Base-by-base conservation (phyloP, 371 early-diverging fungal genomes). In the Haplosporangium sp. region DNA sequence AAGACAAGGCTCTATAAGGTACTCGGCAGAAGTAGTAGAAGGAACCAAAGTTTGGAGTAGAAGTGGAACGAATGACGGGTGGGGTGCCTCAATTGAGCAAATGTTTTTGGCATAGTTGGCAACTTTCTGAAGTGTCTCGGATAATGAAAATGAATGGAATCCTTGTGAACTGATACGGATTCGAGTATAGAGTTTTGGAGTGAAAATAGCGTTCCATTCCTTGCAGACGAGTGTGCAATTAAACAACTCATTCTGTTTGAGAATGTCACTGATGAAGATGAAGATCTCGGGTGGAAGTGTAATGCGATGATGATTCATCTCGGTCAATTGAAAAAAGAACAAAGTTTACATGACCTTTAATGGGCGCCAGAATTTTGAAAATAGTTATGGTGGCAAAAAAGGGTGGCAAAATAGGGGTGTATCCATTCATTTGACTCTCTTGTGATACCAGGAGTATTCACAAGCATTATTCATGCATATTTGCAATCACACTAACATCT, bases 211-310 rank as follows among this genome's bases (percentile, higher is more conserved):
- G 20, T 19, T 44, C 61, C 61, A 61, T 19, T 38, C 61, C 45
- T 44, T 61, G 45, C 61, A 42, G 27, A 61, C 61, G n/a, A 61
- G 44, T 9, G n/a, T 42, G 42, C 61, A 61, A 61, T 44, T 61
- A 15, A 19, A 3, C 15, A 61, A n/a, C 2, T 40, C 61, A 61
- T 44, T 20, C 44, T 61, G 61, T 2, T 61, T 45, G 42, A 61
- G 61, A 44, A 35, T 4, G 15, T 20, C 20, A 42, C 40, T n/a
- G 45, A 61, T 61, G 42, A 61, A n/a, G 17, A 5, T 2, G 44
- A 42, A 15, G 47, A 47, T 47, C 4, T 47, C 47, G 42, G 42
- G 42, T 42, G 6, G 42, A 42, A 42, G 42, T 42, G 6, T 42
- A 10, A 42, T 42, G 42, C 10, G 42, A 7, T 42, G 40, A 5